These are phyloP conservation scores for Suillus clintonianus DNA, from an alignment of 768 basidiomycete species.

Conservation along the genomic window DNA sequence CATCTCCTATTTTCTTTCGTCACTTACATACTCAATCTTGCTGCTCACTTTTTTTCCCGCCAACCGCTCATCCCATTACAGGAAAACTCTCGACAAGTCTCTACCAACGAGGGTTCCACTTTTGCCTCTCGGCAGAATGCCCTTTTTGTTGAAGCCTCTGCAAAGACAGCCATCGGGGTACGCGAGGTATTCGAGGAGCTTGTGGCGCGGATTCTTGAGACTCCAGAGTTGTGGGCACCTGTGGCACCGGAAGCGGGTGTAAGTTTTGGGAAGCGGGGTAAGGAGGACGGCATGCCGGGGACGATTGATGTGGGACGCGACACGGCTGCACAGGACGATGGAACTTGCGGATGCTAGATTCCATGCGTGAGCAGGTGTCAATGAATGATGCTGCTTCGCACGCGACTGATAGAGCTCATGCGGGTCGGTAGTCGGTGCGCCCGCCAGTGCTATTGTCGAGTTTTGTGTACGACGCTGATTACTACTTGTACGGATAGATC, in stretches of 20 bases:
- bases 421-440: background rate
- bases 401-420: background rate
- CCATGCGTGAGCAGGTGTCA: background rate
- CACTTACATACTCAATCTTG: background rate
- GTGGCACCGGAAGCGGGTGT: slow-evolving; percentile 20
- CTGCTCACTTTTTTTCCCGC: background rate
- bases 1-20: background rate
- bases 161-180: slow-evolving; percentile 88
- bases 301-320: slow-evolving; percentile 36
- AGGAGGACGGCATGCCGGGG: slow-evolving; percentile 41
- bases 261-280: slow-evolving; percentile 9
- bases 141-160: slow-evolving; percentile 89
- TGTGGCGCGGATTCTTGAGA: slow-evolving; percentile 80
- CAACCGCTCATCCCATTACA: slow-evolving; percentile 26
- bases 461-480: background rate
- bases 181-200: slow-evolving; percentile 75
- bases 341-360: background rate
- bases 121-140: slow-evolving; percentile 85
- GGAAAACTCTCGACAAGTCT: slow-evolving; percentile 91
- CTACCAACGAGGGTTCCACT: slow-evolving; percentile 70
- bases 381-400: background rate
- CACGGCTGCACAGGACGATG: background rate
- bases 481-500: background rate
- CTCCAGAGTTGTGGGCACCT: slow-evolving; percentile 76
- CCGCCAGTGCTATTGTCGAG: background rate